A percentile compares a stretch with the other conserved stretches of the same genome.
Conservation (phyloP, 345 rosid genomes). For the Rubroshorea leprosula region DNA sequence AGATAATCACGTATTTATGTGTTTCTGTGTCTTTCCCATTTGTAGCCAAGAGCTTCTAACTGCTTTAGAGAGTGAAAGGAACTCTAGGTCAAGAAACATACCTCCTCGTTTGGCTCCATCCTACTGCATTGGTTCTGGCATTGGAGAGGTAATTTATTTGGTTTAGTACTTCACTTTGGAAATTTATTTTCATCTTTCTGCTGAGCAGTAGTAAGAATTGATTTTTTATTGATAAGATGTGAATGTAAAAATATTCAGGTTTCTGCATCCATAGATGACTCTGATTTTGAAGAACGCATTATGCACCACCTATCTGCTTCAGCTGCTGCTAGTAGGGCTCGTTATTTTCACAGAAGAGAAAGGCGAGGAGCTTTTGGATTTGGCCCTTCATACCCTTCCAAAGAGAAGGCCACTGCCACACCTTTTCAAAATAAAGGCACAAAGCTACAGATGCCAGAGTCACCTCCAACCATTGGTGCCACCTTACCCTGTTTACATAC, state of each 20-base stretch:
- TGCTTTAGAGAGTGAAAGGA: conserved; percentile 62
- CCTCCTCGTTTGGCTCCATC: conserved; percentile 22
- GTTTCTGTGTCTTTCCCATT: conserved; percentile 1
- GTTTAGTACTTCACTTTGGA: conserved; percentile 13
- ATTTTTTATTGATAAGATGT: not conserved
- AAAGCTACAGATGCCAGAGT: conserved; percentile 69
- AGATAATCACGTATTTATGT: conserved; percentile 7
- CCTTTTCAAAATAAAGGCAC: conserved; percentile 51
- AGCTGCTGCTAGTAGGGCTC: conserved; percentile 50
- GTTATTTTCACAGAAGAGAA: conserved; percentile 50
- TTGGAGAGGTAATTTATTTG: conserved; percentile 43
- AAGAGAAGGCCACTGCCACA: conserved; percentile 57
- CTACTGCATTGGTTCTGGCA: conserved; percentile 32
- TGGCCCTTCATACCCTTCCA: conserved; percentile 36
- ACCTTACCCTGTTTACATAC: conserved; percentile 73
- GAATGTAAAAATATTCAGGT: conserved; percentile 30
- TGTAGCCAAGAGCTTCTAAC: conserved; percentile 80
- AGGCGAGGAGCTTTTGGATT: conserved; percentile 35
- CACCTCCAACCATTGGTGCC: conserved; percentile 71
- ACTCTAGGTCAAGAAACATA: conserved; percentile 35
- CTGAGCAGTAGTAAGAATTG: not conserved
- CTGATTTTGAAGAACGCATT: conserved; percentile 54
- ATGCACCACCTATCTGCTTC: conserved; percentile 45
- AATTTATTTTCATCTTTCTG: not conserved
- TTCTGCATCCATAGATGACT: conserved; percentile 43